These are phyloP conservation scores for Erodium moschatum DNA, from an alignment of 441 rosid species.

Conservation along the genomic window DNA sequence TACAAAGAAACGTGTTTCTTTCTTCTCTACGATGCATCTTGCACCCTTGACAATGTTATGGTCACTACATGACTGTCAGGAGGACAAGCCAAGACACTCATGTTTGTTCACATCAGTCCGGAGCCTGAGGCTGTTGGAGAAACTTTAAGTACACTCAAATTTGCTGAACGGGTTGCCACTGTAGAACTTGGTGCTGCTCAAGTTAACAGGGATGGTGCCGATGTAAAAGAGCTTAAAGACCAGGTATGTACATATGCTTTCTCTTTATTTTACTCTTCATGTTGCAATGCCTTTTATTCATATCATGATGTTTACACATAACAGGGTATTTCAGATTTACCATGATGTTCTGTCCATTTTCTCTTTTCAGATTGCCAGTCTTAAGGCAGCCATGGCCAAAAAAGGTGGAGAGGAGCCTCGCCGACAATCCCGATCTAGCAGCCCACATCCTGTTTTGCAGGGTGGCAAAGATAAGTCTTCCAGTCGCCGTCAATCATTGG, in stretches of 20 bases:
- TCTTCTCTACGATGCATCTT: neutral
- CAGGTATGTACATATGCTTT: conserved; percentile 39
- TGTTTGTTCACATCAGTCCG: conserved; percentile 95
- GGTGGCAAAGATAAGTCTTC: conserved; percentile 27
- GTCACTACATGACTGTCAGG: conserved; percentile 27
- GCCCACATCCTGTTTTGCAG: conserved; percentile 41
- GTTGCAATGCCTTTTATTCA: neutral
- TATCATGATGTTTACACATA: neutral
- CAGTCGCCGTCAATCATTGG: conserved; percentile 28
- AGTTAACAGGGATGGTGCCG: conserved; percentile 75
- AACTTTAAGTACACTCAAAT: conserved; percentile 79
- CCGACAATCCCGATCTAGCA: conserved; percentile 26
- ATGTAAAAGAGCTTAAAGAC: conserved; percentile 78
- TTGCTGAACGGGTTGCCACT: conserved; percentile 91
- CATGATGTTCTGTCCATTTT: neutral
- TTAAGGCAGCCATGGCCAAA: conserved; percentile 4
- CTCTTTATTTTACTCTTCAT: neutral
- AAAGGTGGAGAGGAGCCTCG: conserved; percentile 15
- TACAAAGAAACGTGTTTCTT: neutral
- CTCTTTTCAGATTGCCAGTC: conserved; percentile 1
- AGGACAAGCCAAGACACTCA: conserved; percentile 83
- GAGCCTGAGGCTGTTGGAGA: conserved; percentile 71
- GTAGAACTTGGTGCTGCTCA: conserved; percentile 87
- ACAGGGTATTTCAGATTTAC: neutral
- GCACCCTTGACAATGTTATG: neutral